Evolutionary conservation across 2,329 filamentous ascomycete genomes (phyloP).

Genomic region (Alternaria postmessia): DNA sequence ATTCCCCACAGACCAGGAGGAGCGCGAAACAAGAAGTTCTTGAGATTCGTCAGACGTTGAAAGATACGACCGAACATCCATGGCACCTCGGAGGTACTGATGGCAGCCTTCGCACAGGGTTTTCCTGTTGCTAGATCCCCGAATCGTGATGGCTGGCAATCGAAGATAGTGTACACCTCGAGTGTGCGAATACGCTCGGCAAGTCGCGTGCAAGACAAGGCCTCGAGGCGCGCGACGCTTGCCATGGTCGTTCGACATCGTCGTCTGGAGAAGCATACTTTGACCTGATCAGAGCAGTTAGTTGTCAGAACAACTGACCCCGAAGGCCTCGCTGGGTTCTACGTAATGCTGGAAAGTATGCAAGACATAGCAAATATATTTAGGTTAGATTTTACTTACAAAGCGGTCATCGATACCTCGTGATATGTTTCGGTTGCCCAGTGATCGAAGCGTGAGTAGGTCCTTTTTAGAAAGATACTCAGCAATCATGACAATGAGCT

Average conservation of each 20-base stretch:
- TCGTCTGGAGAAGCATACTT: neutral
- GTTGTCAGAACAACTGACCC: neutral
- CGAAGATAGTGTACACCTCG: neutral
- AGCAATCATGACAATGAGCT: constrained; percentile 10
- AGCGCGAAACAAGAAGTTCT: neutral
- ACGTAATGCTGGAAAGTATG: neutral
- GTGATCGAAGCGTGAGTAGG: constrained; percentile 2
- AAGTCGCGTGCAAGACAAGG: constrained; percentile 7
- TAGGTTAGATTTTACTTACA: neutral
- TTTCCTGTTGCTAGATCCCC: neutral
- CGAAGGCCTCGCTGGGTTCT: neutral
- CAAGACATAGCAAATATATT: neutral
- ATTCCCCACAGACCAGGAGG: neutral
- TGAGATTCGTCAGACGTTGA: neutral
- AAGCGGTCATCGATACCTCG: constrained; percentile 7
- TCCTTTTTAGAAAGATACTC: neutral
- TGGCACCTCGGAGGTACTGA: neutral
- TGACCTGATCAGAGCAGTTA: neutral
- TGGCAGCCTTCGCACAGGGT: neutral
- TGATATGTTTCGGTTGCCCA: constrained; percentile 2
- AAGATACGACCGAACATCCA: neutral
- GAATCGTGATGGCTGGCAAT: neutral
- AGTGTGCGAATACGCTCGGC: constrained; percentile 2
- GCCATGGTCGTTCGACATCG: constrained; percentile 3
- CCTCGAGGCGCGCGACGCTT: neutral